Evolutionary conservation across 805 yeast genomes (phyloP).

Genomic region (Cyberlindnera sargentensis): DNA sequence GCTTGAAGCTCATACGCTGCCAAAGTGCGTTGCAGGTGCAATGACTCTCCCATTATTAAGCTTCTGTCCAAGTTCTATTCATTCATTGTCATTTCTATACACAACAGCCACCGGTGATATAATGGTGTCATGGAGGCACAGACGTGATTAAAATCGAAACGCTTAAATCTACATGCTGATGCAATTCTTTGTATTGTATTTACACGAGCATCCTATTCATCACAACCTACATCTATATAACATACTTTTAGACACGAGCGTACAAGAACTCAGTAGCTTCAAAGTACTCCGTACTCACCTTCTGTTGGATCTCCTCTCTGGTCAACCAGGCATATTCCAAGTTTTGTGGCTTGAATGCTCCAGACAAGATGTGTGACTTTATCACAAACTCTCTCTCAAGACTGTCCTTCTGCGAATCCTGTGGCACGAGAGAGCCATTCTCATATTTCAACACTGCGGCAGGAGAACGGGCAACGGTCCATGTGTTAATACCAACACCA

Average conservation of each 20-base stretch:
- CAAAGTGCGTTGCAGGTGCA: slow-evolving; percentile 14
- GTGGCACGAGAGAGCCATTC: slow-evolving; percentile 17
- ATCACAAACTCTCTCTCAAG: slow-evolving; percentile 58
- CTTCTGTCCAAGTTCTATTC: slow-evolving; percentile 29
- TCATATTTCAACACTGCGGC: slow-evolving; percentile 54
- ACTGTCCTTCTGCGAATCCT: slow-evolving; percentile 13
- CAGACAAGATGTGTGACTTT: slow-evolving; percentile 85
- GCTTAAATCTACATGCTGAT: not conserved
- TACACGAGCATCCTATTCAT: slow-evolving; percentile 2
- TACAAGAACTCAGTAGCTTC: slow-evolving; percentile 38
- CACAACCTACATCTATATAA: not conserved
- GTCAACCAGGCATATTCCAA: slow-evolving; percentile 75
- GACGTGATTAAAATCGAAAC: not conserved
- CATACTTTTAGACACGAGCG: slow-evolving; percentile 23
- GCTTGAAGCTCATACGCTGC: slow-evolving; percentile 14
- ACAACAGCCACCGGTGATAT: slow-evolving; percentile 22
- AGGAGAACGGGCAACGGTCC: slow-evolving; percentile 89
- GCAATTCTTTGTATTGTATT: not conserved
- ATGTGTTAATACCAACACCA: slow-evolving; percentile 71
- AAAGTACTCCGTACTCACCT: slow-evolving; percentile 50
- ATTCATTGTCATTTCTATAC: slow-evolving; percentile 15
- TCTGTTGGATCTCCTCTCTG: slow-evolving; percentile 62
- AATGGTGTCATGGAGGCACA: not conserved
- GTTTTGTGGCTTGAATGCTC: slow-evolving; percentile 47
- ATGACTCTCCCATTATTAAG: slow-evolving; percentile 22